Base-by-base conservation (phyloP, 192 early-diverging fungal genomes). In the Gigaspora rosea region DNA sequence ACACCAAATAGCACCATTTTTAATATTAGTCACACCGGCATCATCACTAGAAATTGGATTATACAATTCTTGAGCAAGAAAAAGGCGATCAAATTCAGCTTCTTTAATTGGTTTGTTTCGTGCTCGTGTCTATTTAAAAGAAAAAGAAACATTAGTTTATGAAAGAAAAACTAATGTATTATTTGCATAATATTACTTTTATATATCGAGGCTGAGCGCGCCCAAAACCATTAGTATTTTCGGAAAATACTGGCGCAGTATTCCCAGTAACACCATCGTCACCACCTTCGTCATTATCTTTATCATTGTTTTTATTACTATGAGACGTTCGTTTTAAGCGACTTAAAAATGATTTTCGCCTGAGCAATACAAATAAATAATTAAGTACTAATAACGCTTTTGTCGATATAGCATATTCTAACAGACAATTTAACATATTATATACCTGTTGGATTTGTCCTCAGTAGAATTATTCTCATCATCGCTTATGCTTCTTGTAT, bases 1-100 rank as follows among this genome's bases (percentile, higher is more conserved):
- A 8, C 88, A 80, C 92, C 94, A 96, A 33, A 95, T 80, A 0
- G 92, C 87, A 8, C 78, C 80, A 41, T 22, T 16, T 52, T 73
- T 61, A 20, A 32, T 22, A 27, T 61, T 27, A 10, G n/a, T 20
- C n/a, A 20, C 27, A 20, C n/a, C n/a, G n/a, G 7, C n/a, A n/a
- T 35, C 36, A 48, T 46, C 46, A 63, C 41, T 66, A 18, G 63
- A 36, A 27, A 20, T 51, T 50, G 75, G 50, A 48, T 27, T 56
- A 47, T 11, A 57, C 32, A 76, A 46, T 67, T 76, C 75, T 67
- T 76, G 75, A 10, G 75, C 62, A 41, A 76, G 64, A 57, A 76
- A 76, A 35, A 76, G 11, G 7, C 22, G 48, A 41, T 76, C 52
- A 56, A 65, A 76, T 52, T 27, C 27, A 27, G 27, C 27, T 27